These are phyloP conservation scores for Murraya paniculata DNA, from an alignment of 345 rosid genomes.

Conservation along the genomic window DNA sequence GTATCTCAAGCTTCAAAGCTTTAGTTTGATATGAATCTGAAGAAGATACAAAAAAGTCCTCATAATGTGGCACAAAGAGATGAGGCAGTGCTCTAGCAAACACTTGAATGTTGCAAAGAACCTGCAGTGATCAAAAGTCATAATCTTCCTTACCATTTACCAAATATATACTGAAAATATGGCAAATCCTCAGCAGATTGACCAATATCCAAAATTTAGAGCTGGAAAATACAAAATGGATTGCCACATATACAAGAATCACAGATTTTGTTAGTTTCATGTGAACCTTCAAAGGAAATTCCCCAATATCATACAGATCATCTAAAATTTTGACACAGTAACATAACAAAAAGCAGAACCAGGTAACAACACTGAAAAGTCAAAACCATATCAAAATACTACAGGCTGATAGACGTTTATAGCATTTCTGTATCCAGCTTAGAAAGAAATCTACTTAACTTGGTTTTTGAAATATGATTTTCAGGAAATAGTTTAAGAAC, in stretches of 20 bases:
- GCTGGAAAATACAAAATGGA: background rate
- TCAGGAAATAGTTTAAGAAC: background rate
- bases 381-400: background rate
- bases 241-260: background rate
- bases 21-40: slow-evolving; percentile 80
- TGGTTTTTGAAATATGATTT: background rate
- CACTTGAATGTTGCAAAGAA: slow-evolving; percentile 82
- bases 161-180: slow-evolving; percentile 12
- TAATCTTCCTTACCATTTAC: slow-evolving; percentile 10
- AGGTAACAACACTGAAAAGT: background rate
- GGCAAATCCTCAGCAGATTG: background rate
- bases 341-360: background rate
- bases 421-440: background rate
- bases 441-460: background rate
- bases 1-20: slow-evolving; percentile 89
- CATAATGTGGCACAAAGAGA: slow-evolving; percentile 75
- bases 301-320: background rate
- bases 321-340: background rate
- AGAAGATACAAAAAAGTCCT: slow-evolving; percentile 69
- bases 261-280: background rate
- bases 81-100: slow-evolving; percentile 81
- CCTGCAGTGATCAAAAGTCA: slow-evolving; percentile 44
- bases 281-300: background rate
- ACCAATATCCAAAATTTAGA: background rate
- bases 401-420: background rate